phyloP scores from a whole-genome alignment of 2,329 filamentous ascomycete genomes.

The Ophiostoma tasmaniense region DNA sequence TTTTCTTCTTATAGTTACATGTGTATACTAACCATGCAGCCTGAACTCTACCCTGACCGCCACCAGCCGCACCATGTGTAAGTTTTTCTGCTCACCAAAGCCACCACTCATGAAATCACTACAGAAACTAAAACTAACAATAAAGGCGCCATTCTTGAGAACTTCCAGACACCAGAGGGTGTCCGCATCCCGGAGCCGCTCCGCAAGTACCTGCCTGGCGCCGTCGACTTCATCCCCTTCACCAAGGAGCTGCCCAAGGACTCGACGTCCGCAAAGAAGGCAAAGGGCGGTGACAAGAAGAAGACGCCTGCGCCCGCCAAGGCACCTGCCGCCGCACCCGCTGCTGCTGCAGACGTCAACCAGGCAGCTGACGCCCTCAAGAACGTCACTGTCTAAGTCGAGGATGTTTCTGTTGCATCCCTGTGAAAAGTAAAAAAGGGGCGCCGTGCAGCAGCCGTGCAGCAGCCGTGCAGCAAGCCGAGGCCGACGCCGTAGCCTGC shows the following conservation, averaged over 20 bases:
- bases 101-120: no score
- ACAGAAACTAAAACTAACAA: slow-evolving; percentile 8
- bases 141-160: slow-evolving; percentile 61
- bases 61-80: slow-evolving; percentile 41
- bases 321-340: slow-evolving; percentile 21
- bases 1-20: neutral
- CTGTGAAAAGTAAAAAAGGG: neutral
- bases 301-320: slow-evolving; percentile 24
- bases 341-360: slow-evolving; percentile 21
- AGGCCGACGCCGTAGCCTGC: slow-evolving; percentile 4
- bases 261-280: slow-evolving; percentile 23
- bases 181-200: slow-evolving; percentile 74
- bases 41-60: slow-evolving; percentile 55
- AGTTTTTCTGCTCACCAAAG: slow-evolving; percentile 1
- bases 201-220: slow-evolving; percentile 76
- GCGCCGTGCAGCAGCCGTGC: neutral
- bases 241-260: slow-evolving; percentile 78
- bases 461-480: neutral
- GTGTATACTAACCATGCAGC: slow-evolving; percentile 11
- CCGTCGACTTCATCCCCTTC: slow-evolving; percentile 83
- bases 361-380: slow-evolving; percentile 26
- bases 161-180: slow-evolving; percentile 87
- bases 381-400: slow-evolving; percentile 23
- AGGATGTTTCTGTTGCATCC: neutral
- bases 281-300: slow-evolving; percentile 22